Evolutionary conservation across 345 rosid genomes (phyloP).

Genomic region (Nasturtium officinale): DNA sequence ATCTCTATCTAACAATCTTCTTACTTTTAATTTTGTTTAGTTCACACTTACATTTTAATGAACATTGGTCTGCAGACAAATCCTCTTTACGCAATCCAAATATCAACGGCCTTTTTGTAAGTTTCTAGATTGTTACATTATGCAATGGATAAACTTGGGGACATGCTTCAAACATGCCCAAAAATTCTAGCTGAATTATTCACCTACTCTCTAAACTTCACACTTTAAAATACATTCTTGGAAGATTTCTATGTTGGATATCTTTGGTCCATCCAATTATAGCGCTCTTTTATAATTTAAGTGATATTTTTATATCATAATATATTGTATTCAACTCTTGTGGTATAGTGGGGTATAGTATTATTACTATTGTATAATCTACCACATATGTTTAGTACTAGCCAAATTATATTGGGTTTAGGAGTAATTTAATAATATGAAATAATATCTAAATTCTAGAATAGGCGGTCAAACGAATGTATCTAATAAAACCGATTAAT

Average conservation of each 20-base stretch:
- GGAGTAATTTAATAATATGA: background rate
- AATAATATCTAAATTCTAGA: background rate
- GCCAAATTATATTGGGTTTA: background rate
- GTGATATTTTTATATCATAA: background rate
- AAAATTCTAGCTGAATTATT: constrained; percentile 15
- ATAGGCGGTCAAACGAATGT: constrained; percentile 8
- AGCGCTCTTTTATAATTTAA: background rate
- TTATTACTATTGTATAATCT: no score
- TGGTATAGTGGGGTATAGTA: no score
- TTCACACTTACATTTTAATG: constrained; percentile 4
- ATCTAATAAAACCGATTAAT: background rate
- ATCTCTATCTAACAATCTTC: background rate
- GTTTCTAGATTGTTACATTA: constrained; percentile 31
- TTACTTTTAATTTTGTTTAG: background rate
- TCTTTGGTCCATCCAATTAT: background rate
- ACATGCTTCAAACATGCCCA: constrained; percentile 45
- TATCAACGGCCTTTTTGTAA: constrained; percentile 20
- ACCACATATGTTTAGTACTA: background rate
- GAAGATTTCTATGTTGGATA: background rate
- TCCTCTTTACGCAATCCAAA: constrained; percentile 41
- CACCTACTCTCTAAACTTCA: background rate
- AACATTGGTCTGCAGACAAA: constrained; percentile 23
- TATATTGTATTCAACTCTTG: background rate
- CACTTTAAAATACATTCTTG: background rate
- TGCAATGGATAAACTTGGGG: constrained; percentile 20